Evolutionary conservation across 2,329 filamentous ascomycete species (phyloP), one percentile per base, ranked within the genome.

Genomic region (Myriangium duriaei): DNA sequence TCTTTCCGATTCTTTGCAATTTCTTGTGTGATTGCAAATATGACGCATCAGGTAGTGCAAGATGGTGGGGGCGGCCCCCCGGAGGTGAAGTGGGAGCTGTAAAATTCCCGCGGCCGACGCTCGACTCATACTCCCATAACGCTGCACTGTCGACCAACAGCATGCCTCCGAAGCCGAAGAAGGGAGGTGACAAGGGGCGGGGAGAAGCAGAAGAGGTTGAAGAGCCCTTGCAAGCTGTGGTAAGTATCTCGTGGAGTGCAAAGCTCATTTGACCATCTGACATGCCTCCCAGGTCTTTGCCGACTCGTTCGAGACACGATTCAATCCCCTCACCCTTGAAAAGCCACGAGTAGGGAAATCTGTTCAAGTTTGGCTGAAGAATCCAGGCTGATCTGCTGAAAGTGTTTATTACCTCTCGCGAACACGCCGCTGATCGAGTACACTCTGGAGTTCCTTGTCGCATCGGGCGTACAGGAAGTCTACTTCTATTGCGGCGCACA

Each of bases 401-500:
- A 92, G 83, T 96, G 91, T 65, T 79, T 98, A 19, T 70, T 98
- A 5, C 86, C 88, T 9, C 71, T 98, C 43, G 91, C 85, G 43
- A 96, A 96, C 59, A 87, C 80, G 2, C 88, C 91, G 24, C 69
- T 98, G 45, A 93, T 98, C 62, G 91, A 98, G 60, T 96, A 98
- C 59, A 96, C 88, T 3, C 77, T 96, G 52, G 87, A 96, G 55
- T 96, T 94, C 53, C 76, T 98, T 1, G 86, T 86, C 47, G 88
- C 88, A 71, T 86, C 91, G 42, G 86, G 87, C 41, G 86, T 96
- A n/a, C 78, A 91, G 50, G 84, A 95, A 47, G 81, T 96, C 38
- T 93, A 82, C 57, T 73, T 98, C 42, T 96, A 95, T 64, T 88
- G 81, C 50, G 83, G 85, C 43, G 19, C 35, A 2, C 86, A 95